Conservation (phyloP, 495 filamentous ascomycete species). For the Alectoria sarmentosa region DNA sequence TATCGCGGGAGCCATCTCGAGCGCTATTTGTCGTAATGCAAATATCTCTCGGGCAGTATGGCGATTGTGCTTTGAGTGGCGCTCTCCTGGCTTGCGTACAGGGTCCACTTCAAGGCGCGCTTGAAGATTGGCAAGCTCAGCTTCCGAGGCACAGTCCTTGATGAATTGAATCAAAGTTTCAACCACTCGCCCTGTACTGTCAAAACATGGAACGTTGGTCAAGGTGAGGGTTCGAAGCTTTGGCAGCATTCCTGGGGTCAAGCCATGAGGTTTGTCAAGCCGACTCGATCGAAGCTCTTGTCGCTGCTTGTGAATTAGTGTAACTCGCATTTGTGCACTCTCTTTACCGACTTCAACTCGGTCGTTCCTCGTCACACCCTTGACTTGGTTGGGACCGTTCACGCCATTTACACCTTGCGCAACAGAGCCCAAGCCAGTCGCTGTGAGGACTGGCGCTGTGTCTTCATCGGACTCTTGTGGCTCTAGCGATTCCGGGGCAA, state of each 20-base stretch:
- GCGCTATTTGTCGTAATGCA: constrained; percentile 46
- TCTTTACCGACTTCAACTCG: constrained; percentile 24
- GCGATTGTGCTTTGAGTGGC: constrained; percentile 35
- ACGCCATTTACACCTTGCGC: constrained; percentile 29
- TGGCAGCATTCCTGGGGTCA: constrained; percentile 31
- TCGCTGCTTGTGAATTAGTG: constrained; percentile 20
- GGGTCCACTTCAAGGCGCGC: constrained; percentile 42
- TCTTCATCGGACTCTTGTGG: constrained; percentile 9
- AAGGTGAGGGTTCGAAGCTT: constrained; percentile 50
- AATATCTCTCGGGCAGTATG: constrained; percentile 45
- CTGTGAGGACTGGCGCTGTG: constrained; percentile 13
- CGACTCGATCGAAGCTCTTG: constrained; percentile 17
- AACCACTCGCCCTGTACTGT: constrained; percentile 36
- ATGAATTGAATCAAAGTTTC: constrained; percentile 50
- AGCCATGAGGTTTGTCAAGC: constrained; percentile 15
- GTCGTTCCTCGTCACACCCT: constrained; percentile 34
- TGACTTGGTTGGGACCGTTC: constrained; percentile 27
- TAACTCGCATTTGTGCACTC: constrained; percentile 4
- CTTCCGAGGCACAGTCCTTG: constrained; percentile 52
- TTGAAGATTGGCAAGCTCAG: constrained; percentile 47
- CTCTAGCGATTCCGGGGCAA: constrained; percentile 40
- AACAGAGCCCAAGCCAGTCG: constrained; percentile 20
- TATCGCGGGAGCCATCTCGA: constrained; percentile 46
- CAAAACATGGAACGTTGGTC: constrained; percentile 52
- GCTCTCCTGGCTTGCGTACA: constrained; percentile 41